Conservation (phyloP, 2,329 filamentous ascomycete genomes). For the Colletotrichum tofieldiae region DNA sequence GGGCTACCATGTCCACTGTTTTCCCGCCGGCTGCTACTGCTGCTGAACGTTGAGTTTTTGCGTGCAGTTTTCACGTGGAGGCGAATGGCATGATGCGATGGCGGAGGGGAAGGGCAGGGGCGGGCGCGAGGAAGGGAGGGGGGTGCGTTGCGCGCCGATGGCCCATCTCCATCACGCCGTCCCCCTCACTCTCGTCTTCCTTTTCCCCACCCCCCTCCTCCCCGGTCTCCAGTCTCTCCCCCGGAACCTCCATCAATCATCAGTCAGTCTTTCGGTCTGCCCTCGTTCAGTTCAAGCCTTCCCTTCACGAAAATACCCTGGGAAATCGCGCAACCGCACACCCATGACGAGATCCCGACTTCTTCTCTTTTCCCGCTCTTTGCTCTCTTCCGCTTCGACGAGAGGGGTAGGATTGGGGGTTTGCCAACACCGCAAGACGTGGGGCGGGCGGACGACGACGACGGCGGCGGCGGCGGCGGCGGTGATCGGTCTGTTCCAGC, state of each 20-base stretch:
- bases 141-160: neutral
- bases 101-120: neutral
- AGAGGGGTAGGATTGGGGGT: neutral
- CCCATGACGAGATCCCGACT: constrained; percentile 37
- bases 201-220: neutral
- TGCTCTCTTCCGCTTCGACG: constrained; percentile 1
- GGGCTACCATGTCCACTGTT: constrained; percentile 37
- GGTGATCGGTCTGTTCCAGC: constrained; percentile 21
- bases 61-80: constrained; percentile 41
- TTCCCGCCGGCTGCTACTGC: constrained; percentile 19
- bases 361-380: constrained; percentile 6
- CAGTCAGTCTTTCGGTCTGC: constrained; percentile 24
- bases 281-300: constrained; percentile 11
- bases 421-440: constrained; percentile 12
- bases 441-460: constrained; percentile 17
- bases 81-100: constrained; percentile 40
- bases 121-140: neutral
- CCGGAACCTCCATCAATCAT: constrained; percentile 14
- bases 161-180: neutral
- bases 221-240: constrained; percentile 3
- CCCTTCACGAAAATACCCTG: constrained; percentile 17
- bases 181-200: constrained; percentile 4
- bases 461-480: neutral
- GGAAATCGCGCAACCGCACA: constrained; percentile 42
- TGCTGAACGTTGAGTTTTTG: constrained; percentile 41